These are phyloP conservation scores for Botrytis fragariae DNA, from an alignment of 2,329 filamentous ascomycete genomes.

Conservation along the genomic window DNA sequence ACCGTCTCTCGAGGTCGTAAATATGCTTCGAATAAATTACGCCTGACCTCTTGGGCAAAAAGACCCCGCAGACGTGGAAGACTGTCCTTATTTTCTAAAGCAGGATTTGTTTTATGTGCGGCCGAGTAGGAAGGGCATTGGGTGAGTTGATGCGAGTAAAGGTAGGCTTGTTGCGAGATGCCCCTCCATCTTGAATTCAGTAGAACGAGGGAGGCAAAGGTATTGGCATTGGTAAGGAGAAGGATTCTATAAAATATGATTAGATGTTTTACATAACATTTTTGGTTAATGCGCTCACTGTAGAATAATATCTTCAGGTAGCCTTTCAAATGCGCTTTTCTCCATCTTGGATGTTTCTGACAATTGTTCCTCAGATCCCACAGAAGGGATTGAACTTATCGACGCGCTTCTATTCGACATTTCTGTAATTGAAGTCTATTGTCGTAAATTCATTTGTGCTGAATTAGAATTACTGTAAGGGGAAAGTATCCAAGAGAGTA, in stretches of 20 bases:
- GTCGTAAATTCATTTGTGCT: neutral
- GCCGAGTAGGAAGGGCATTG: slow-evolving; percentile 58
- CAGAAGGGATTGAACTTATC: slow-evolving; percentile 16
- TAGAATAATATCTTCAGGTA: slow-evolving; percentile 68
- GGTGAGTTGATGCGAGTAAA: slow-evolving; percentile 62
- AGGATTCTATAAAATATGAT: slow-evolving; percentile 52
- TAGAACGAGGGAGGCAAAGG: slow-evolving; percentile 64
- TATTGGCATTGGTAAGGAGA: slow-evolving; percentile 56
- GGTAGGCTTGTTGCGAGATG: slow-evolving; percentile 60
- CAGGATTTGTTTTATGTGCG: slow-evolving; percentile 42
- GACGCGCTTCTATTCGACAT: slow-evolving; percentile 9
- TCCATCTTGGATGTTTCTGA: slow-evolving; percentile 13
- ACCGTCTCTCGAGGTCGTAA: slow-evolving; percentile 67
- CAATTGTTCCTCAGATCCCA: slow-evolving; percentile 3
- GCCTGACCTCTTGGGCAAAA: slow-evolving; percentile 69
- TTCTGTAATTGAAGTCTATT: neutral
- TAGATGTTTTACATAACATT: slow-evolving; percentile 15
- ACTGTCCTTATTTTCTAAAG: slow-evolving; percentile 46
- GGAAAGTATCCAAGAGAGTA: neutral
- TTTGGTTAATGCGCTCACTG: slow-evolving; percentile 50
- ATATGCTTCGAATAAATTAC: slow-evolving; percentile 75
- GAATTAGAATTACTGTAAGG: neutral
- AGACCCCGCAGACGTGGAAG: slow-evolving; percentile 60
- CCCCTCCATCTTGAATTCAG: slow-evolving; percentile 65
- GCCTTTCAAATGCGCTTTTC: slow-evolving; percentile 46